Base-by-base conservation (phyloP, 2,329 filamentous ascomycete genomes). In the Claviceps maximensis region DNA sequence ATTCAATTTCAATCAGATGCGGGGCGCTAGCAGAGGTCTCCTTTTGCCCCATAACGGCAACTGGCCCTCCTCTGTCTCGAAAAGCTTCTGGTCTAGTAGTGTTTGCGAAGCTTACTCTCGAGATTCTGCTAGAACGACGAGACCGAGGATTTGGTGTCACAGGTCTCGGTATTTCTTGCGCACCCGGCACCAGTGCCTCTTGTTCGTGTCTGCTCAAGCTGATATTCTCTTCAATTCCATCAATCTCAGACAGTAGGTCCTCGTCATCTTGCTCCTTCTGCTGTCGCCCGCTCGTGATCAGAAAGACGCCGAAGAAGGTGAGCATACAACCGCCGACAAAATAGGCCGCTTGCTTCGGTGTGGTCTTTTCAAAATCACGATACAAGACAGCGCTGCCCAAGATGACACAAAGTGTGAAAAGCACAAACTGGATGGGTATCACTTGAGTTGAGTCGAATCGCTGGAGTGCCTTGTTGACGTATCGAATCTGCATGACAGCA, bases 381-480 rank as follows among this genome's bases (percentile, higher is more conserved):
- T 97, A 98, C 6, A 98, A 72, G 9, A 98, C 78, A 1, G 91
- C 91, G 62, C 90, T 96, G 53, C 93, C 93, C 50, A 95, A 77
- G 60, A 98, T 97, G 57, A 97, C 93, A 6, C 87, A 95, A 8
- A 98, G 76, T 0, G 93, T 98, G 67, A 98, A 98, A 57, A 94
- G 80, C 49, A 98, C 93, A 61, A 98, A 98, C 63, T 98, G 93
- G 15, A 93, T 93, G 0, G 93, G 93, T 57, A 98, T 98, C 60
- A 98, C 93, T 66, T 96, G 89, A 0, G 93, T 98, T 7, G 93
- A 95, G 67, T 96, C 89, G 71, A 97, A 98, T 47, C 87, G 83
- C 66, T 96, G 90, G 51, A 98, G 74, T 1, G 79, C 77, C 59
- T 78, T 87, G 71, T 97, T 98, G 65, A 98, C 80, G 65, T 97